Evolutionary conservation across 148 eudicot species (phyloP).

Genomic region (Chenopodium suecicum): DNA sequence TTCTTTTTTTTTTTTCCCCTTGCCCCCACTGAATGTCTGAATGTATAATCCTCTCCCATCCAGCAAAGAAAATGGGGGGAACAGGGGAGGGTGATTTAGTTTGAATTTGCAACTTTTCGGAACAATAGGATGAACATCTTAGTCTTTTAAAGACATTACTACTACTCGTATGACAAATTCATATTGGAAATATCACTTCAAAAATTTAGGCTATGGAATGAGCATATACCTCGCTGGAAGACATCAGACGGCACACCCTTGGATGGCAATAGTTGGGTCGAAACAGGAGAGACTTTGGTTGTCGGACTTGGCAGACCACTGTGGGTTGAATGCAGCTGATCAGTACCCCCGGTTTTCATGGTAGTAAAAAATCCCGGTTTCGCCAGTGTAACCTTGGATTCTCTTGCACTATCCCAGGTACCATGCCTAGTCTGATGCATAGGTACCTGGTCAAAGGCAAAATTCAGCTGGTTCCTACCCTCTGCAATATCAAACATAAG

Average conservation of each 20-base stretch:
- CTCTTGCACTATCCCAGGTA: conserved; percentile 49
- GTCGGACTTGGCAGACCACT: conserved; percentile 36
- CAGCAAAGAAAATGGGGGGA: not conserved
- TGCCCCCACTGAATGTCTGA: not conserved
- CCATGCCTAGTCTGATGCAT: conserved; percentile 42
- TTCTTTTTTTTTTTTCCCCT: not conserved
- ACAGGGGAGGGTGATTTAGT: not conserved
- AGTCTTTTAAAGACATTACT: not conserved
- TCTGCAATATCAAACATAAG: conserved; percentile 38
- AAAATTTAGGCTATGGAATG: not conserved
- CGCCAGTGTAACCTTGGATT: conserved; percentile 50
- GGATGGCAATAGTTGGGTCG: conserved; percentile 45
- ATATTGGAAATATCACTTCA: not conserved
- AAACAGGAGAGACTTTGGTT: conserved; percentile 34
- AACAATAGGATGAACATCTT: not conserved
- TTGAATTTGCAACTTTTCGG: not conserved
- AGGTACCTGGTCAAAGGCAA: conserved; percentile 49
- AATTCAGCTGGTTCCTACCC: conserved; percentile 60
- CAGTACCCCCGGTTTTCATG: conserved; percentile 37
- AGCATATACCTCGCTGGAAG: conserved; percentile 56
- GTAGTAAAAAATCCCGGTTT: conserved; percentile 38
- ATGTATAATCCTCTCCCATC: not conserved
- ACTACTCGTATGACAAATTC: not conserved
- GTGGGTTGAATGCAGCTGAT: conserved; percentile 44
- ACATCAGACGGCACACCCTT: conserved; percentile 46